Evolutionary conservation across 768 basidiomycete genomes (phyloP), one percentile per base, ranked within the genome.

Genomic region (Kwoniella shandongensis): DNA sequence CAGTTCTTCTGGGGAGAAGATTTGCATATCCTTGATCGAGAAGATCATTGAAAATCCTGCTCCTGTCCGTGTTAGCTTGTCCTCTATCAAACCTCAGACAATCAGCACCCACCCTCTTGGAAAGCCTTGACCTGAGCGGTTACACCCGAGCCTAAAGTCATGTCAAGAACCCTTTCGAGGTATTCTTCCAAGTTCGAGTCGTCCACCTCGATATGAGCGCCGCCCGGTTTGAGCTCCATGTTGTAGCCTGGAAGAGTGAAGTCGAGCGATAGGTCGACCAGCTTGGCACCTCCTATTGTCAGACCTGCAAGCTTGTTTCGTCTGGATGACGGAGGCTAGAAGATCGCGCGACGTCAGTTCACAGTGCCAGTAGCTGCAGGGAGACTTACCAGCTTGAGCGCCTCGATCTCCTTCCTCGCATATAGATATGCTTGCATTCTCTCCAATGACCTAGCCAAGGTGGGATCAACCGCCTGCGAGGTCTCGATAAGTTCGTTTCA

Each of bases 171-270:
- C 54, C 85, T 85, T n/a, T 81, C 76, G 41, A 97, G 83, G 73
- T 98, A 99, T 67, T 96, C 89, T 48, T 88, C 84, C 22, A 92
- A 85, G 69, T 98, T 99, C 36, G 85, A 83, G 13, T 86, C 83
- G 11, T 88, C 89, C n/a, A 99, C 92, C 12, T 83, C 75, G 45
- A 87, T 84, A 57, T 89, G 84, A 45, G 83, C 81, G 26, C 96
- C 96, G 32, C 86, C 85, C 72, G 90, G 91, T 74, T 84, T 84
- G 26, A 98, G 82, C 75, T 96, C 91, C 55, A 98, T 88, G 70
- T 92, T 86, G 72, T 94, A 92, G 13, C 96, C 96, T 8, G 96
- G 96, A 17, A 98, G 81, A 7, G 94, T 97, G 77, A 98, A 99
- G 78, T 99, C 96, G 18, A 99, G 83, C 0, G 88, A 85, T 30